Conservation (phyloP, 495 filamentous ascomycete genomes). For the Tuber borchii region DNA sequence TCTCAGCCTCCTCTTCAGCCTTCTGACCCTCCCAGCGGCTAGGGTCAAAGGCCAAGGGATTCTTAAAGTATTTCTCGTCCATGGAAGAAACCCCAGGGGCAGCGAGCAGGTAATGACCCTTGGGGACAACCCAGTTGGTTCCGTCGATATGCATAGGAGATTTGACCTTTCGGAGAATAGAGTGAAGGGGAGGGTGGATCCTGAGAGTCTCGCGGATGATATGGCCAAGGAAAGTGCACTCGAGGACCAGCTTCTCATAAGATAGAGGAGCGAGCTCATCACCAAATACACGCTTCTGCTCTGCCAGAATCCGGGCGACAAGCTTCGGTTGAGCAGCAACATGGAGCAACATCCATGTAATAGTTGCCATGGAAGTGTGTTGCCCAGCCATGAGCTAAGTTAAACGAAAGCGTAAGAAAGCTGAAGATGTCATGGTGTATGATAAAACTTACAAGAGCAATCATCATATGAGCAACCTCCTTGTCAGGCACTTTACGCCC, state of each 20-base stretch:
- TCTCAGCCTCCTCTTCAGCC: constrained; percentile 61
- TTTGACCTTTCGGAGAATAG: constrained; percentile 79
- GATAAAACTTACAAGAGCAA: constrained; percentile 52
- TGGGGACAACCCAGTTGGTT: constrained; percentile 71
- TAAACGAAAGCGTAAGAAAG: background rate
- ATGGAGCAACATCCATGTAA: constrained; percentile 73
- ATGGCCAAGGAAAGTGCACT: constrained; percentile 61
- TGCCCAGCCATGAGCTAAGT: constrained; percentile 70
- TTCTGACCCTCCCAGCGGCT: constrained; percentile 70
- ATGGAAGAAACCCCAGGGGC: constrained; percentile 71
- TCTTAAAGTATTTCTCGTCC: constrained; percentile 67
- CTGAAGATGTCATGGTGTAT: background rate
- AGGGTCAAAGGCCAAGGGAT: constrained; percentile 76
- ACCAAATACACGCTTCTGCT: constrained; percentile 61
- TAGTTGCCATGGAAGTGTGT: constrained; percentile 76
- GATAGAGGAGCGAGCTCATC: constrained; percentile 56
- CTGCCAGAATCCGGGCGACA: constrained; percentile 67
- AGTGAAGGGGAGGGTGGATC: constrained; percentile 74
- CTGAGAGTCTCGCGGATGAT: constrained; percentile 76
- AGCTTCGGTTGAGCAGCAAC: constrained; percentile 67
- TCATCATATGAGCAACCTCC: constrained; percentile 87
- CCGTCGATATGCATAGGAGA: constrained; percentile 69
- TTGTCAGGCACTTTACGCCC: constrained; percentile 64
- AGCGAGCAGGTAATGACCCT: constrained; percentile 67
- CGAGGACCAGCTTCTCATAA: constrained; percentile 58